Percentiles rank a stretch among this genome's conserved stretches.
Conservation (phyloP, 2,329 filamentous ascomycete species). For the Canariomyces notabilis region DNA sequence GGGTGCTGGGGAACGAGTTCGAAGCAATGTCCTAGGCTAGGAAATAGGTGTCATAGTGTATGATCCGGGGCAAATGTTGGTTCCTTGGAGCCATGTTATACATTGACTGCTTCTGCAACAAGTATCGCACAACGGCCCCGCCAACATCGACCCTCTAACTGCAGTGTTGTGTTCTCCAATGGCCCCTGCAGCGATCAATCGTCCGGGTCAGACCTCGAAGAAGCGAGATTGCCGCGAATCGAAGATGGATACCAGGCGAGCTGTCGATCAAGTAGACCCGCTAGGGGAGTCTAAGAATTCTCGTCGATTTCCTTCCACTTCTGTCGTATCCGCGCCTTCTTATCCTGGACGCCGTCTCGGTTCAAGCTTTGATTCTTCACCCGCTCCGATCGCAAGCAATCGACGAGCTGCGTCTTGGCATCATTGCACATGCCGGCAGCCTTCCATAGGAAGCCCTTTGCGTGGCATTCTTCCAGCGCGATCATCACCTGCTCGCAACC, state of each 20-base stretch:
- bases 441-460: conserved; percentile 87
- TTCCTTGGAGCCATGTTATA: conserved; percentile 11
- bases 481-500: conserved; percentile 93
- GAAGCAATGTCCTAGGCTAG: not conserved
- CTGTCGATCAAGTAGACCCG: conserved; percentile 27
- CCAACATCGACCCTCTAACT: not conserved
- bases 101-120: not conserved
- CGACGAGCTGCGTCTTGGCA: conserved; percentile 76
- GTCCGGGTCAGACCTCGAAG: not conserved
- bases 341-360: conserved; percentile 61
- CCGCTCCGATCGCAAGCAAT: conserved; percentile 77
- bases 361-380: conserved; percentile 73
- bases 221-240: not conserved
- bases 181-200: not conserved
- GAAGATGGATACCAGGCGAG: not conserved
- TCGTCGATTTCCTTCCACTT: conserved; percentile 75
- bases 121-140: conserved; percentile 4
- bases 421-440: conserved; percentile 85
- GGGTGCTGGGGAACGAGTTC: not conserved
- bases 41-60: conserved; percentile 9
- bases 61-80: conserved; percentile 1
- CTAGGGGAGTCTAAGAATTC: conserved; percentile 49
- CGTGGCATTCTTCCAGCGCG: conserved; percentile 92
- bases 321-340: conserved; percentile 69
- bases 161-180: not conserved